Base-by-base conservation (phyloP, 2,329 filamentous ascomycete species). In the Fusarium bulbicola region DNA sequence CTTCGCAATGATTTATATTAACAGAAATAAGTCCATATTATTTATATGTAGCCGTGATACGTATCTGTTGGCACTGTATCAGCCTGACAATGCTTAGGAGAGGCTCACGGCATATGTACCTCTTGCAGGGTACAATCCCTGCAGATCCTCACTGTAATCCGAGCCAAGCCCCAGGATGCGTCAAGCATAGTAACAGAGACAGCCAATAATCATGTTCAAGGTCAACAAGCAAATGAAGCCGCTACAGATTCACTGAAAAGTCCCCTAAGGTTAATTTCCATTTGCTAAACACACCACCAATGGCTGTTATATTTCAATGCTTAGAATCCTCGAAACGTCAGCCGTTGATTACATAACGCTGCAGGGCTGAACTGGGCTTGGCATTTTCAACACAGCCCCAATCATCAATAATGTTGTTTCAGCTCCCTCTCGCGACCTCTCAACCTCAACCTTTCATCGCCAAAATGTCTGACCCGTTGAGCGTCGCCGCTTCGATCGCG, bases 401-500 rank as follows among this genome's bases (percentile, higher is more conserved):
- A 39, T 39, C 5, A 10, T 7, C 50, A 37, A 53, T 16, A 9
- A 21, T 28, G n/a, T 1, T 2, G 24, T 28, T n/a, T 28, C 24
- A 53, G 24, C 50, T 18, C 10, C 50, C 24, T 21, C 34, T 2
- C 34, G 8, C 24, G 2, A 2, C 24, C 2, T 9, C 10, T 18
- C 18, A 53, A 18, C 20, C 24, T 53, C 14, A 2, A 10, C 2
- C 6, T 28, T 2, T 1, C 24, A 10, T 28, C 24, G 3, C 0
- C 34, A n/a, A 14, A 3, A 39, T 53, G 50, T 37, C 50, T 1
- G 71, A 72, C 7, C 72, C 60, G 1, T 8, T 74, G 14, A 68
- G 67, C 8, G 32, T 74, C 12, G 60, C 63, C 18, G 71, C 67
- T 16, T 74, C 64, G 0, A 72, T 74, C 4, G 67, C 68, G 3